Evolutionary conservation across 306 rosid genomes (phyloP).

Genomic region (Cicer yamashitae): DNA sequence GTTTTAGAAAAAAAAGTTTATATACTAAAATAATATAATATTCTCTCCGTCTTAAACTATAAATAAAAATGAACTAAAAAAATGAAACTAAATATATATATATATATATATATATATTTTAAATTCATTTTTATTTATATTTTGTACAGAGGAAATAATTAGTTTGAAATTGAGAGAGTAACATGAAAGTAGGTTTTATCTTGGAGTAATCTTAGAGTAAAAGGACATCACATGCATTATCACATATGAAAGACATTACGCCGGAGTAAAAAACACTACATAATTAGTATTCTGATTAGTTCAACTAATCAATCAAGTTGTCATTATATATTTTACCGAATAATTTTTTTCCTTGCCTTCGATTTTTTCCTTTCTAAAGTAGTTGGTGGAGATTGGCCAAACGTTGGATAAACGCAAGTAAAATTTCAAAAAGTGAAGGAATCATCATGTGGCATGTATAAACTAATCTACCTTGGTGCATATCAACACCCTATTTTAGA

Average conservation of each 20-base stretch:
- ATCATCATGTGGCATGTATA: slow-evolving; percentile 11
- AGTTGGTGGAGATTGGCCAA: slow-evolving; percentile 65
- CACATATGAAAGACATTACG: slow-evolving; percentile 22
- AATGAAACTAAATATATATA: too few relatives aligned
- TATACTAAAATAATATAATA: too few relatives aligned
- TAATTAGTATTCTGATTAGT: slow-evolving; percentile 40
- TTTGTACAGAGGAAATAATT: too few relatives aligned
- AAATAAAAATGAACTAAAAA: too few relatives aligned
- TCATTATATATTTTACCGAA: slow-evolving; percentile 50
- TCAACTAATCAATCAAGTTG: slow-evolving; percentile 45
- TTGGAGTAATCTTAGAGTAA: slow-evolving; percentile 33
- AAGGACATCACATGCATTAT: slow-evolving; percentile 41
- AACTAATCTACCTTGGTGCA: slow-evolving; percentile 12
- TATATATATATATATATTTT: too few relatives aligned
- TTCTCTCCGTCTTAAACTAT: too few relatives aligned
- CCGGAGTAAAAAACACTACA: slow-evolving; percentile 43
- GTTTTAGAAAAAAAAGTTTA: too few relatives aligned
- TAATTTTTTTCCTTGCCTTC: slow-evolving; percentile 1
- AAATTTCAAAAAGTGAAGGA: slow-evolving; percentile 23
- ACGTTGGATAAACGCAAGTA: slow-evolving; percentile 44
- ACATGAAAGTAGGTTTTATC: slow-evolving; percentile 10
- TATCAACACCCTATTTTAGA: background rate
- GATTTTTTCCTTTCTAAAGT: slow-evolving; percentile 27
- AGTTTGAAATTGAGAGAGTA: too few relatives aligned
- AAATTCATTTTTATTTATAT: too few relatives aligned